Conservation (phyloP, 2,329 filamentous ascomycete genomes). For the Ascochyta koolunga region DNA sequence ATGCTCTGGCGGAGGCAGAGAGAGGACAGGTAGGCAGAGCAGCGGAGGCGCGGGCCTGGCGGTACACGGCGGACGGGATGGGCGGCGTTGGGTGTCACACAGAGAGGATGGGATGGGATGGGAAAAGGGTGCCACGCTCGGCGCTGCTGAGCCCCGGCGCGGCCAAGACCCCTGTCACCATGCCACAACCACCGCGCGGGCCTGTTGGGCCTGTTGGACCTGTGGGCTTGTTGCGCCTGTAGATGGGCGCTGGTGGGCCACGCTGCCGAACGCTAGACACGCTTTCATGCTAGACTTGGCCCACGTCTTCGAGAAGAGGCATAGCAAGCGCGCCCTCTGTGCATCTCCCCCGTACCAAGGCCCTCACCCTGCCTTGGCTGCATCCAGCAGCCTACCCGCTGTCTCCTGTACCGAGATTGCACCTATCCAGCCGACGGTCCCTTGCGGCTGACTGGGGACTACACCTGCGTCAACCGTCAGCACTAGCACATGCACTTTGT, state of each 20-base stretch:
- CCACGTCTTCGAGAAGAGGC: slow-evolving; percentile 2
- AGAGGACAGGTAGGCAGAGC: slow-evolving; percentile 22
- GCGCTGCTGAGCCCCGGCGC: slow-evolving; percentile 7
- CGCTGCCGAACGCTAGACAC: slow-evolving; percentile 9
- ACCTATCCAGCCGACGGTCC: background rate
- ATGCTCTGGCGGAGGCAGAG: slow-evolving; percentile 27
- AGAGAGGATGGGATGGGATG: slow-evolving; percentile 3
- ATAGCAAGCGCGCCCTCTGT: slow-evolving; percentile 4
- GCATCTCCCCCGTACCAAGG: background rate
- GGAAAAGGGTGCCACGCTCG: slow-evolving; percentile 12
- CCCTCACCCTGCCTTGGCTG: background rate
- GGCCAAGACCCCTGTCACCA: background rate
- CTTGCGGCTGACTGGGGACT: background rate
- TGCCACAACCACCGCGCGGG: background rate
- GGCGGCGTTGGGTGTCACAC: slow-evolving; percentile 14
- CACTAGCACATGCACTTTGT: background rate
- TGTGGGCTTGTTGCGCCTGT: too few species aligned
- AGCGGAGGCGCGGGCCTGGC: slow-evolving; percentile 22
- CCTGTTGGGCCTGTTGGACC: too few species aligned
- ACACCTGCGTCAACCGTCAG: background rate
- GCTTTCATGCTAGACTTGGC: slow-evolving; percentile 10
- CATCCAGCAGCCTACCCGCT: slow-evolving; percentile 12
- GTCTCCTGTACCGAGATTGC: background rate
- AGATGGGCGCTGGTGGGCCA: slow-evolving; percentile 1
- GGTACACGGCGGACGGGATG: slow-evolving; percentile 14